Evolutionary conservation across 495 filamentous ascomycete genomes (phyloP).

Genomic region (Darksidea phi): DNA sequence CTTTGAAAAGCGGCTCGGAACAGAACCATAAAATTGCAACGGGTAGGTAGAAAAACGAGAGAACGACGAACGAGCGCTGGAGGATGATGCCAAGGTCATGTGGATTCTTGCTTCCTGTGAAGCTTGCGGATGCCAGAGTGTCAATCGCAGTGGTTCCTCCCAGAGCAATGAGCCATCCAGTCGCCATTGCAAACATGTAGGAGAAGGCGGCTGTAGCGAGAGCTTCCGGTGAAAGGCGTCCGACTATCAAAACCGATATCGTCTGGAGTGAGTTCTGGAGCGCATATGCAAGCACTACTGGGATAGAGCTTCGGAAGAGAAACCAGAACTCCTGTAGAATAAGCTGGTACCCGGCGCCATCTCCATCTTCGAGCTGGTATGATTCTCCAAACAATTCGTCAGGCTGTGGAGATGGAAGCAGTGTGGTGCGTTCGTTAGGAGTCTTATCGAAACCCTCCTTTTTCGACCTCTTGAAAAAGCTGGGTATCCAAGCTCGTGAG

Average conservation of each 20-base stretch:
- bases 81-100: slow-evolving; percentile 80
- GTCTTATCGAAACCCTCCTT: slow-evolving; percentile 16
- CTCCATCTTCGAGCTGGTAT: slow-evolving; percentile 40
- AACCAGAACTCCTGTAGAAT: slow-evolving; percentile 65
- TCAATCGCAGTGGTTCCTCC: slow-evolving; percentile 92
- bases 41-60: slow-evolving; percentile 72
- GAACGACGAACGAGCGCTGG: slow-evolving; percentile 74
- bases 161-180: slow-evolving; percentile 84
- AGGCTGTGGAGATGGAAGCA: slow-evolving; percentile 36
- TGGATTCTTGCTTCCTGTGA: slow-evolving; percentile 78
- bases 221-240: slow-evolving; percentile 75
- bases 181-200: slow-evolving; percentile 93
- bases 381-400: slow-evolving; percentile 34
- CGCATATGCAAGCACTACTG: slow-evolving; percentile 85
- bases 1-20: slow-evolving; percentile 72
- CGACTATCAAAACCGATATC: slow-evolving; percentile 77
- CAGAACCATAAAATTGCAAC: slow-evolving; percentile 74
- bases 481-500: slow-evolving; percentile 39
- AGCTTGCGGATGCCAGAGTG: slow-evolving; percentile 82
- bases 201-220: slow-evolving; percentile 83
- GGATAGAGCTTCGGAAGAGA: slow-evolving; percentile 66
- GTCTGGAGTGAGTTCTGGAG: slow-evolving; percentile 90
- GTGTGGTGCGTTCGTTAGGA: slow-evolving; percentile 32
- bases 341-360: slow-evolving; percentile 32
- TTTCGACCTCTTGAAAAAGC: slow-evolving; percentile 35